phyloP scores from a whole-genome alignment of 345 rosid species.

The Xanthoceras sorbifolium region DNA sequence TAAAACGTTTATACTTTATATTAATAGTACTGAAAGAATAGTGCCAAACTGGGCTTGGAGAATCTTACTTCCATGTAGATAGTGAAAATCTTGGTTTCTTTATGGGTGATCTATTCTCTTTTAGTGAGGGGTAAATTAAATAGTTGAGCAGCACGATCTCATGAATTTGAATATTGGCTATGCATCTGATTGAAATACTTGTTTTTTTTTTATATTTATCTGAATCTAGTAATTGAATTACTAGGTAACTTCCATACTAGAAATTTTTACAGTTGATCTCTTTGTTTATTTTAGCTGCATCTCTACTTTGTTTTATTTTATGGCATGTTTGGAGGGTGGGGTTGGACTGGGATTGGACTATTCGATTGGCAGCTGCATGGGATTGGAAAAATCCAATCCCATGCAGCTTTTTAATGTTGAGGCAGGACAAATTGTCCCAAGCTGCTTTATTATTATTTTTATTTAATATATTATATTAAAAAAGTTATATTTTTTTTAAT shows the following conservation, averaged over 20 bases:
- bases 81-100: slow-evolving; percentile 1
- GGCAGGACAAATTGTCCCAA: too few species aligned
- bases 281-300: background rate
- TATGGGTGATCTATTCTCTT: background rate
- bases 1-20: too few species aligned
- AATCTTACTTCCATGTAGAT: background rate
- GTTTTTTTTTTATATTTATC: background rate
- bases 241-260: background rate
- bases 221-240: background rate
- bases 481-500: too few species aligned
- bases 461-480: too few species aligned
- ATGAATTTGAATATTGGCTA: slow-evolving; percentile 2
- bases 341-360: too few species aligned
- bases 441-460: too few species aligned
- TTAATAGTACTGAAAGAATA: too few species aligned
- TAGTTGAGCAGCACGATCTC: background rate
- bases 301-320: background rate
- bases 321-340: too few species aligned
- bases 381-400: too few species aligned
- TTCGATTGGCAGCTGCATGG: too few species aligned
- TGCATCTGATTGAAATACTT: background rate
- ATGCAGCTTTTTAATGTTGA: too few species aligned
- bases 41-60: too few species aligned
- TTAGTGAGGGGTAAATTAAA: slow-evolving; percentile 4
- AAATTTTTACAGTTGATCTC: background rate